Evolutionary conservation across 148 eudicot species (phyloP), one percentile per base, ranked within the genome.

Genomic region (Tetragonia tetragonoides): DNA sequence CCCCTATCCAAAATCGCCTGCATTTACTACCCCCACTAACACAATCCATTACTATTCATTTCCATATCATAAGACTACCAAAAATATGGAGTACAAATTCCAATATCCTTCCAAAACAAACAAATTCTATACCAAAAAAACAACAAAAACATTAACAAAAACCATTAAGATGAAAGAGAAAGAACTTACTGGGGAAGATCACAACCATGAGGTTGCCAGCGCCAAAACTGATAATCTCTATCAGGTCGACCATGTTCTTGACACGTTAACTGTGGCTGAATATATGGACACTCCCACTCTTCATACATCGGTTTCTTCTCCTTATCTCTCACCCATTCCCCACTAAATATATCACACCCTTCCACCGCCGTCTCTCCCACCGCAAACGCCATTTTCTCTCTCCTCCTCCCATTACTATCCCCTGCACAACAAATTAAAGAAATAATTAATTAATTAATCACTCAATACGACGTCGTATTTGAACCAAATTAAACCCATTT

Each of bases 171-270:
- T 16, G 9, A 38, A 41, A 2, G 41, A 6, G 24, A 21, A 28
- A 38, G 17, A 7, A 70, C 70, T 42, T 76, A 94, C 99, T 87
- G 87, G 42, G 97, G 97, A 68, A 95, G 93, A 82, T 90, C 86
- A 81, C 99, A 95, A 51, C 71, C 80, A 82, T 86, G 79, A 24
- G 99, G 99, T 56, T 93, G 92, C 99, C 99, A 95, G 68, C 99
- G 87, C 97, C 97, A 93, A 41, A 78, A 74, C 81, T 85, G 97
- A n/a, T 91, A 93, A 0, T 87, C 94, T 56, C 75, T 81, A 16
- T 93, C 99, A 17, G 95, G 97, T 4, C 99, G 93, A 80, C 97
- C 99, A 46, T 91, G 94, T 57, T 89, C 81, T 81, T 86, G 90
- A 54, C 99, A 95, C 3, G 97, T 91, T 62, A 95, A 57, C 63